Percentiles rank a stretch among this genome's conserved stretches.
phyloP scores from a whole-genome alignment of 106 monocot genomes.

The Xerophyta viscosa region DNA sequence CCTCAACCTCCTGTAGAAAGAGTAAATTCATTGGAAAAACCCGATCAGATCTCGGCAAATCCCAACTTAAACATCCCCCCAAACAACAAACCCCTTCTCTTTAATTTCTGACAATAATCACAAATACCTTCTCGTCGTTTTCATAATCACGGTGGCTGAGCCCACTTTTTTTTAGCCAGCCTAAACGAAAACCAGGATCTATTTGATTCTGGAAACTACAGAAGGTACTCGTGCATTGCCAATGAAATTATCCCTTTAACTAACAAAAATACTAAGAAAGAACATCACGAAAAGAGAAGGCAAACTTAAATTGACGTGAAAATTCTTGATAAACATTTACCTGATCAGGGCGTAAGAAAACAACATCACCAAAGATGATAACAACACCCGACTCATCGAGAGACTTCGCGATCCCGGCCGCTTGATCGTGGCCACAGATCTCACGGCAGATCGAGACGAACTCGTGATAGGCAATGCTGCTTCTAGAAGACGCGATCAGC shows the following conservation, averaged over 20 bases:
- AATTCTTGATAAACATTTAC: conserved; percentile 12
- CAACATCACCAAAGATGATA: conserved; percentile 54
- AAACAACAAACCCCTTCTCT: neutral
- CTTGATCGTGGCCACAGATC: conserved; percentile 23
- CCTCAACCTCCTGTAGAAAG: conserved; percentile 1
- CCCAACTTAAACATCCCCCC: neutral
- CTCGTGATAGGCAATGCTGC: conserved; percentile 31
- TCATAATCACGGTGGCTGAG: too few relatives aligned
- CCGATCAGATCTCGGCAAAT: conserved; percentile 13
- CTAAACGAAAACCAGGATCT: neutral
- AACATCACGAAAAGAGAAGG: neutral
- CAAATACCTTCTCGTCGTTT: neutral
- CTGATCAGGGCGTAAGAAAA: conserved; percentile 71
- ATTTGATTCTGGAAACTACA: neutral
- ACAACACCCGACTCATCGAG: conserved; percentile 75
- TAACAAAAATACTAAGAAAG: neutral
- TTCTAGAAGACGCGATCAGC: conserved; percentile 2
- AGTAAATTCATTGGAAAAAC: conserved; percentile 2
- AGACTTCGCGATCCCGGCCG: conserved; percentile 31
- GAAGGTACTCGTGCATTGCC: neutral
- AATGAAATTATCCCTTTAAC: neutral
- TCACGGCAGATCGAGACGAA: conserved; percentile 50
- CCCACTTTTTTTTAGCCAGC: too few relatives aligned
- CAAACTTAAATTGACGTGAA: neutral
- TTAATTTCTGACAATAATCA: neutral